These are phyloP conservation scores for Primulina huaijiensis DNA, from an alignment of 257 asterid genomes.

Conservation along the genomic window DNA sequence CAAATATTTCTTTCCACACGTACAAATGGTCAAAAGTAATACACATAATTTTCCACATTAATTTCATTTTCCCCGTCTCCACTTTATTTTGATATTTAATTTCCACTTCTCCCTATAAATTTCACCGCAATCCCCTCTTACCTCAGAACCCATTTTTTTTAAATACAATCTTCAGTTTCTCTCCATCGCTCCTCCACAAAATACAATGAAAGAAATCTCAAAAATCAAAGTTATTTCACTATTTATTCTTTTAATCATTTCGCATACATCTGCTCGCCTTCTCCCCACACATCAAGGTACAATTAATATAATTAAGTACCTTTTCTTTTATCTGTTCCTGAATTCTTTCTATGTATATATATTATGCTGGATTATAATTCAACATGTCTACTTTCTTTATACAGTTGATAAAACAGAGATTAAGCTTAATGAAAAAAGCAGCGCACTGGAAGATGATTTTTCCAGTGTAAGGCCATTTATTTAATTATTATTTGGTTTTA, in stretches of 20 bases:
- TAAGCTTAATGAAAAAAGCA: conserved; percentile 10
- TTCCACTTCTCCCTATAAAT: neutral
- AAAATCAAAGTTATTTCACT: conserved; percentile 13
- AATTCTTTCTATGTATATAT: no score
- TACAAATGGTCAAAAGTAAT: neutral
- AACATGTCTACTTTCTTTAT: neutral
- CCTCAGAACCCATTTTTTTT: no score
- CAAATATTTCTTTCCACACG: no score
- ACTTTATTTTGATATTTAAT: no score
- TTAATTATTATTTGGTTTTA: no score
- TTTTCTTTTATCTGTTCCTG: neutral
- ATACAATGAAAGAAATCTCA: conserved; percentile 28
- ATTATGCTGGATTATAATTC: neutral
- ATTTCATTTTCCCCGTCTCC: no score
- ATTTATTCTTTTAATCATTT: conserved; percentile 26
- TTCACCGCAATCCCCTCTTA: neutral
- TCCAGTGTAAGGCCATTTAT: conserved; percentile 36
- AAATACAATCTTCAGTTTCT: neutral
- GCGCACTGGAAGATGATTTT: conserved; percentile 31
- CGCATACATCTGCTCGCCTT: conserved; percentile 26
- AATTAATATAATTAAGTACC: neutral
- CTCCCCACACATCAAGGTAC: conserved; percentile 29
- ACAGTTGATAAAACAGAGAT: conserved; percentile 18
- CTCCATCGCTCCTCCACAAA: neutral
- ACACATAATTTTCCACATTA: neutral